Conservation (phyloP, 2,329 filamentous ascomycete genomes). For the Epichloe hybrida region DNA sequence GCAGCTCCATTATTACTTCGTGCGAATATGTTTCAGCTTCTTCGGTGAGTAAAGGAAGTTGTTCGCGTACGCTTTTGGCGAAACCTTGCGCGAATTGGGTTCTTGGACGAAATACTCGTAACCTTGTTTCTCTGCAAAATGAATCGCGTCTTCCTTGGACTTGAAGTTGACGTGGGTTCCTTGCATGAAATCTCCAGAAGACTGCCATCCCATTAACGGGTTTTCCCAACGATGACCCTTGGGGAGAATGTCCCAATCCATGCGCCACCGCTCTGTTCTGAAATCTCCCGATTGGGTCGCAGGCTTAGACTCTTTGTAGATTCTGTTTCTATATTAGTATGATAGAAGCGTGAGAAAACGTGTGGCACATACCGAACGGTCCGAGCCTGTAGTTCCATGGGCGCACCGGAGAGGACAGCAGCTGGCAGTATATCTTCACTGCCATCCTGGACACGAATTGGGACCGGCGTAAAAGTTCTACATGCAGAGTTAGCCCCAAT, state of each 20-base stretch:
- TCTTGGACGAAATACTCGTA: slow-evolving; percentile 99
- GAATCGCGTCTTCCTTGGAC: slow-evolving; percentile 84
- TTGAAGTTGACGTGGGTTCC: slow-evolving; percentile 85
- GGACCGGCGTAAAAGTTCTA: slow-evolving; percentile 83
- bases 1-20: slow-evolving; percentile 45
- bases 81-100: slow-evolving; percentile 74
- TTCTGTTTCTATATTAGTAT: slow-evolving; percentile 38
- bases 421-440: slow-evolving; percentile 73
- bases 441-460: slow-evolving; percentile 79
- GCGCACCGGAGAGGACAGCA: slow-evolving; percentile 80
- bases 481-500: not conserved
- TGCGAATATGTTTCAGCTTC: slow-evolving; percentile 78
- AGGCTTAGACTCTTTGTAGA: slow-evolving; percentile 84
- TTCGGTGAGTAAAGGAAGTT: slow-evolving; percentile 79
- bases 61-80: slow-evolving; percentile 90
- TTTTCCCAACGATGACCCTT: slow-evolving; percentile 99
- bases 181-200: slow-evolving; percentile 88
- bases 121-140: slow-evolving; percentile 95
- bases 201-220: slow-evolving; percentile 96
- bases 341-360: not conserved
- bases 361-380: slow-evolving; percentile 63
- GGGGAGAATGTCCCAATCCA: slow-evolving; percentile 92
- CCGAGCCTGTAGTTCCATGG: slow-evolving; percentile 83
- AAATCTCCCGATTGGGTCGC: slow-evolving; percentile 90
- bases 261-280: slow-evolving; percentile 76